These are phyloP conservation scores for Phytophthora nicotianae DNA, from an alignment of 352 stramenopile species.

Conservation along the genomic window DNA sequence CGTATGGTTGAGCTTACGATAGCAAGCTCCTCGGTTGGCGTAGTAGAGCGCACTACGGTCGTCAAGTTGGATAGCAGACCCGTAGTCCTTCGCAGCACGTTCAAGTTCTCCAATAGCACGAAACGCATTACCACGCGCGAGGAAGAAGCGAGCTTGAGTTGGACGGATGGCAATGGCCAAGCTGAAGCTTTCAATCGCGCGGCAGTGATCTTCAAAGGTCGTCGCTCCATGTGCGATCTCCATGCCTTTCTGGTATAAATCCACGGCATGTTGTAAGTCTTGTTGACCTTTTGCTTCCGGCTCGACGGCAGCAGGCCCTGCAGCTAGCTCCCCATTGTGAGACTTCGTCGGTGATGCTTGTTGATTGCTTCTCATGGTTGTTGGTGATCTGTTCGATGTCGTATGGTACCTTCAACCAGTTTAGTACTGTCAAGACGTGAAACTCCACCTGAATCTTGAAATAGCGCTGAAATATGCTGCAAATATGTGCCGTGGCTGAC, in stretches of 20 bases:
- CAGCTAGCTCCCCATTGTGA: constrained; percentile 2
- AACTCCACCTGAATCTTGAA: constrained; percentile 31
- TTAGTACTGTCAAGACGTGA: constrained; percentile 9
- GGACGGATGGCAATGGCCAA: constrained; percentile 72
- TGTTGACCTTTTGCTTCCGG: constrained; percentile 66
- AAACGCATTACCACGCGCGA: constrained; percentile 75
- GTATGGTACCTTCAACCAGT: not conserved
- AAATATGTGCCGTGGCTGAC: constrained; percentile 21
- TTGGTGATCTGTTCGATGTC: not conserved
- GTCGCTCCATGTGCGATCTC: constrained; percentile 66
- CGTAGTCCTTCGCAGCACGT: constrained; percentile 64
- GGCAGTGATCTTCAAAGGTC: constrained; percentile 65
- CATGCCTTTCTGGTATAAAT: constrained; percentile 79
- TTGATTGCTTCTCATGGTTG: constrained; percentile 28
- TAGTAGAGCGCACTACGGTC: constrained; percentile 74
- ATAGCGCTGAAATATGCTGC: constrained; percentile 23
- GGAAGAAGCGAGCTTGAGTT: constrained; percentile 79
- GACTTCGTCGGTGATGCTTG: constrained; percentile 27
- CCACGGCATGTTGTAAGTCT: constrained; percentile 73
- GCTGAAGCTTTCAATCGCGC: constrained; percentile 77
- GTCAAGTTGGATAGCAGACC: constrained; percentile 61
- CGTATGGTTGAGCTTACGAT: constrained; percentile 71
- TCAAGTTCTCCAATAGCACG: constrained; percentile 75
- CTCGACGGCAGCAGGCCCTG: constrained; percentile 5
- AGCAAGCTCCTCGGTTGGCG: constrained; percentile 71